Percentiles rank a stretch among this genome's conserved stretches.
Evolutionary conservation across 805 yeast species (phyloP).

Genomic region (Zygoascus flipseniorum): DNA sequence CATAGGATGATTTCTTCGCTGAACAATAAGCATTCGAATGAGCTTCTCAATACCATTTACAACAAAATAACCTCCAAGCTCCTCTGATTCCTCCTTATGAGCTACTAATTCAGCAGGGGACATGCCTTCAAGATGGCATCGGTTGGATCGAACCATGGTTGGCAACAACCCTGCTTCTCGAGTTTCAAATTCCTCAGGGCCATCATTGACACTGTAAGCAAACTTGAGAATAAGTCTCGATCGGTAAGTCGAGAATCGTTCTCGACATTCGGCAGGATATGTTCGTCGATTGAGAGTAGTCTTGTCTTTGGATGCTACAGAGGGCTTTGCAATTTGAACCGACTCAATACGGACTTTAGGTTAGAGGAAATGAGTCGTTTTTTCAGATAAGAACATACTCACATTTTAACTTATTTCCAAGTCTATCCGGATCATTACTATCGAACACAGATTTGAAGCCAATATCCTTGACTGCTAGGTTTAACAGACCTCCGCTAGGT

Average conservation of each 20-base stretch:
- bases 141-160: slow-evolving; percentile 79
- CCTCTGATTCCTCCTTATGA: slow-evolving; percentile 85
- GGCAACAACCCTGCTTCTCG: slow-evolving; percentile 92
- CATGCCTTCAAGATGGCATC: slow-evolving; percentile 82
- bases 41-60: slow-evolving; percentile 91
- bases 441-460: slow-evolving; percentile 84
- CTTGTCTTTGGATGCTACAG: slow-evolving; percentile 64
- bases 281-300: slow-evolving; percentile 68
- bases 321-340: slow-evolving; percentile 80
- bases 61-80: slow-evolving; percentile 91
- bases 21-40: slow-evolving; percentile 95
- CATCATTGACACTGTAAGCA: slow-evolving; percentile 82
- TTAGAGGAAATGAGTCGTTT: neutral
- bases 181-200: slow-evolving; percentile 66
- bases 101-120: slow-evolving; percentile 76
- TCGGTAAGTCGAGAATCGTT: slow-evolving; percentile 74
- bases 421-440: slow-evolving; percentile 53
- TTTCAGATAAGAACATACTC: slow-evolving; percentile 6
- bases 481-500: slow-evolving; percentile 62
- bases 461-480: slow-evolving; percentile 79
- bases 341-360: slow-evolving; percentile 66
- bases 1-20: slow-evolving; percentile 96
- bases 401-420: slow-evolving; percentile 72
- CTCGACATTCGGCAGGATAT: slow-evolving; percentile 84
- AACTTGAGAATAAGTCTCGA: slow-evolving; percentile 72